Evolutionary conservation across 345 rosid genomes (phyloP).

Genomic region (Brassica carinata): DNA sequence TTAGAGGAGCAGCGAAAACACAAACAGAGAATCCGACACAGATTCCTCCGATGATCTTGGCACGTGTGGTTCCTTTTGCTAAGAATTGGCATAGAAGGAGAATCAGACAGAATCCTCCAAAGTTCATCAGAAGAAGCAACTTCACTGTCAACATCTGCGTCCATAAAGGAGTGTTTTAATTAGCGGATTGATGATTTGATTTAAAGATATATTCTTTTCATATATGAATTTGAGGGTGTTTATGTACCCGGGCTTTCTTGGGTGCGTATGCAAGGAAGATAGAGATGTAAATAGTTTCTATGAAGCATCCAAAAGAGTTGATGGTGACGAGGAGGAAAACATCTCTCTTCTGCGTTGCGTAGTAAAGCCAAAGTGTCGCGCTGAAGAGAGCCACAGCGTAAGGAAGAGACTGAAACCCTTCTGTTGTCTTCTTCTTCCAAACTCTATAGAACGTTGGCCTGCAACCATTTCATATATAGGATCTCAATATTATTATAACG

Average conservation of each 20-base stretch:
- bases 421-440: constrained; percentile 67
- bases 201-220: background rate
- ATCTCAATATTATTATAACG: background rate
- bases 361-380: constrained; percentile 67
- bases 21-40: constrained; percentile 51
- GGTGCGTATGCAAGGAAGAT: constrained; percentile 58
- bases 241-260: constrained; percentile 51
- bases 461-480: constrained; percentile 2
- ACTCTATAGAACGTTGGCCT: constrained; percentile 72
- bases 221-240: background rate
- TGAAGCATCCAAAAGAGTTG: constrained; percentile 60
- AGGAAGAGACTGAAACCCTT: constrained; percentile 74
- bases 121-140: constrained; percentile 43
- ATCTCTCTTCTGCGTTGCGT: constrained; percentile 58
- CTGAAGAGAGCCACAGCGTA: constrained; percentile 64
- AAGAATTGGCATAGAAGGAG: constrained; percentile 53
- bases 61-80: constrained; percentile 45
- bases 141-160: constrained; percentile 54
- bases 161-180: background rate
- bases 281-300: constrained; percentile 62
- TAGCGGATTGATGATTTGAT: background rate
- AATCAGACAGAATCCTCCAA: constrained; percentile 51
- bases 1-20: constrained; percentile 66
- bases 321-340: constrained; percentile 69
- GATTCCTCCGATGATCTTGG: constrained; percentile 56